These are phyloP conservation scores for Choiromyces venosus DNA, from an alignment of 495 filamentous ascomycete species.

Conservation along the genomic window DNA sequence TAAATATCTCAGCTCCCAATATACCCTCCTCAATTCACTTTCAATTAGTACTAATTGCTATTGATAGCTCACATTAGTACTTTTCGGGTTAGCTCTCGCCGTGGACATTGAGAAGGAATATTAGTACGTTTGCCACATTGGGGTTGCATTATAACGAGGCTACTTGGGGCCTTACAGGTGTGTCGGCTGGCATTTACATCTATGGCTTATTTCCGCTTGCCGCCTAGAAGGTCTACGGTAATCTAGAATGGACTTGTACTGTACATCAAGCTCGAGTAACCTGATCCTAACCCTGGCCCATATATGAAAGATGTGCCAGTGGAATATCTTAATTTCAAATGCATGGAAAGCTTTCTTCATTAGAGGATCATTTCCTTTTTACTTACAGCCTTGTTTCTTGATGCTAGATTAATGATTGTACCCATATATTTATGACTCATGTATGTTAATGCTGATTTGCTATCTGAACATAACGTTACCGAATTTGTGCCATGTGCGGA, in stretches of 20 bases:
- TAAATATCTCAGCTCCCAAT: background rate
- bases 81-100: slow-evolving; percentile 22
- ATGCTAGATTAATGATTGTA: background rate
- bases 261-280: background rate
- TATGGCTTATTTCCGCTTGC: background rate
- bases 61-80: slow-evolving; percentile 7
- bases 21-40: background rate
- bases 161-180: background rate
- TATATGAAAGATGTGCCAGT: background rate
- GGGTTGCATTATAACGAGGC: background rate
- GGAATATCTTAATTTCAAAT: background rate
- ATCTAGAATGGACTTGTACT: background rate
- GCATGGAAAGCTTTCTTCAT: background rate
- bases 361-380: background rate
- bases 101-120: slow-evolving; percentile 26
- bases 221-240: background rate
- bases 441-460: background rate
- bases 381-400: background rate
- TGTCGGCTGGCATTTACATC: background rate
- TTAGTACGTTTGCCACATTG: background rate
- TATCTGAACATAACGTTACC: background rate
- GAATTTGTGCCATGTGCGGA: background rate
- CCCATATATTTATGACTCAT: background rate
- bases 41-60: background rate
- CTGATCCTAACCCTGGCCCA: background rate